Evolutionary conservation across 2,329 filamentous ascomycete genomes (phyloP), one percentile per base, ranked within the genome.

Genomic region (Hansfordia pulvinata): DNA sequence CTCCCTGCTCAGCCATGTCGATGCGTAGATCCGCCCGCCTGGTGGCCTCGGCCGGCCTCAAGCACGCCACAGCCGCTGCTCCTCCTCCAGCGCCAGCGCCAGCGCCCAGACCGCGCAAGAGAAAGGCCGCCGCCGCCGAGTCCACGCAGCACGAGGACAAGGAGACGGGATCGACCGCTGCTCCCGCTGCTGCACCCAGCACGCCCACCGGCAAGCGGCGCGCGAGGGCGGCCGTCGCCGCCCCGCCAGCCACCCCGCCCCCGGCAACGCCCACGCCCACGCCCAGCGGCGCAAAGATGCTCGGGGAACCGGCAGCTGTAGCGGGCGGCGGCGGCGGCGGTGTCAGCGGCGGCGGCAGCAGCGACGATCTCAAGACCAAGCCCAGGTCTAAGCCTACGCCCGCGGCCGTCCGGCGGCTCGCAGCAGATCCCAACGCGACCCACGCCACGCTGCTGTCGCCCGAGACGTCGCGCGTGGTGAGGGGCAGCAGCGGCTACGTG

Each of bases 401-500:
- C 13, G 47, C 49, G 10, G 51, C 52, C 2, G 52, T 65, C 19
- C 50, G 59, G 27, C 65, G 76, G 14, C 63, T 77, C 2, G 76
- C 73, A 10, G 61, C 73, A 10, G 61, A 74, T 35, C 71, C 76
- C 0, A 65, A 66, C 36, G 53, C 58, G 10, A 79, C 76, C 22
- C 83, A 84, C 45, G 79, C 77, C 2, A 63, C 70, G 2, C 58
- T 86, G 8, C 52, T 81, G n/a, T 82, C 79, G 0, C 77, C 79
- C 2, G 67, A 75, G 43, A 75, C 76, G 3, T 78, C 73, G 3
- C 63, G 70, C 23, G 44, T 82, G 6, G 54, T 79, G n/a, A n/a
- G n/a, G n/a, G n/a, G n/a, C n/a, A n/a, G n/a, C n/a, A n/a, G n/a
- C n/a, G 14, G 59, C 64, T 8, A 60, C 56, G n/a, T 57, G 61